These are phyloP conservation scores for Geotrichum australiense DNA, from an alignment of 1,139 yeast genomes.

Conservation along the genomic window DNA sequence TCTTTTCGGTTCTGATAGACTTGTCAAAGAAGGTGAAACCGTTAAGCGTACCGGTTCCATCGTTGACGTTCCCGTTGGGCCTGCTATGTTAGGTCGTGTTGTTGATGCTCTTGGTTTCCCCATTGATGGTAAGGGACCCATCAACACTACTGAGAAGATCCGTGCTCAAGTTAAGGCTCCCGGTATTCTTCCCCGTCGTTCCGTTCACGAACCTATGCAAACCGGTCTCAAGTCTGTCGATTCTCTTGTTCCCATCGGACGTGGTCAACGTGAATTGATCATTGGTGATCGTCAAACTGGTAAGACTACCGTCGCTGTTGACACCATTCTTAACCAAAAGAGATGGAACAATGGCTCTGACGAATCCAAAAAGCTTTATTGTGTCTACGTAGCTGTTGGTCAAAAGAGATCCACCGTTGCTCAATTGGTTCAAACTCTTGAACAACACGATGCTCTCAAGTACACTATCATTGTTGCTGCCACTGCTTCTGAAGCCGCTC, in stretches of 20 bases:
- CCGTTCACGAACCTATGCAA: constrained; percentile 99
- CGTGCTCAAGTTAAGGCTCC: constrained; percentile 99
- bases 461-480: constrained; percentile 98
- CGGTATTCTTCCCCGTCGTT: constrained; percentile 99
- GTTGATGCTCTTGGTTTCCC: constrained; percentile 99
- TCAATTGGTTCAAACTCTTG: constrained; percentile 98
- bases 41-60: constrained; percentile 99
- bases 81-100: constrained; percentile 97
- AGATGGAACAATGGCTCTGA: constrained; percentile 94
- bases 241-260: constrained; percentile 98
- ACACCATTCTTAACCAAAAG: constrained; percentile 98
- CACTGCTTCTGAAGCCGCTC: constrained; percentile 99
- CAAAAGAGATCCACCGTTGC: constrained; percentile 99
- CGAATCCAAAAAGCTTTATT: constrained; percentile 96
- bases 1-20: constrained; percentile 98
- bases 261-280: constrained; percentile 99
- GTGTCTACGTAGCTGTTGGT: constrained; percentile 99
- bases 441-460: constrained; percentile 96
- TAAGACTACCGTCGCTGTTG: constrained; percentile 98
- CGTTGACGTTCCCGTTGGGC: constrained; percentile 99
- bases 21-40: constrained; percentile 98
- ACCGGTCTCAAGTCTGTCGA: constrained; percentile 99
- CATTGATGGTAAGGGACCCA: constrained; percentile 99
- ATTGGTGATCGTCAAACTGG: constrained; percentile 99
- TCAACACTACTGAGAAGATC: constrained; percentile 73